Percentiles rank a stretch among this genome's conserved stretches.
phyloP scores from a whole-genome alignment of 139 green algal genomes.

The Coelastrella sp. region DNA sequence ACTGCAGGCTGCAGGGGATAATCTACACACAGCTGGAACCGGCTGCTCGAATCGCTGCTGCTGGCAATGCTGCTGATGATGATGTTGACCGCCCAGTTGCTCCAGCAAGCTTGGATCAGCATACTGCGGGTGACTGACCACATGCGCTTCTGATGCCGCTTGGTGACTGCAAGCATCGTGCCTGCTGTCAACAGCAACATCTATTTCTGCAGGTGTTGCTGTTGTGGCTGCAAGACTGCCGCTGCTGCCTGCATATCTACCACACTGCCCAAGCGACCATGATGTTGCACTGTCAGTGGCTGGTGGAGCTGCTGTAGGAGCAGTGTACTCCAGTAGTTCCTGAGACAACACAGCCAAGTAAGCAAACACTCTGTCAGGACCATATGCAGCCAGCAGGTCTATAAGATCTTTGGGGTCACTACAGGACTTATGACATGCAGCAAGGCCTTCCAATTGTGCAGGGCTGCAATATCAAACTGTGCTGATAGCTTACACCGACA shows the following conservation, averaged over 20 bases:
- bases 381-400: not conserved
- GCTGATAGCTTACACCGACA: too few species aligned
- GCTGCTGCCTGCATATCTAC: conserved; percentile 6
- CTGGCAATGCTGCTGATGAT: too few species aligned
- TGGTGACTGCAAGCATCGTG: not conserved
- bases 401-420: not conserved
- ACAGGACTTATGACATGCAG: too few species aligned
- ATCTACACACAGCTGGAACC: not conserved
- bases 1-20: not conserved
- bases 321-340: conserved; percentile 40
- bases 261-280: not conserved
- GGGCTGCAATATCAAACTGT: too few species aligned
- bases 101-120: too few species aligned
- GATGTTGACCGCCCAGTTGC: not conserved
- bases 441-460: too few species aligned
- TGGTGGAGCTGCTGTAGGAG: conserved; percentile 22
- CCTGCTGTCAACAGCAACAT: not conserved
- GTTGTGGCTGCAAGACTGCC: not conserved
- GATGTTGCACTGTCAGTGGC: not conserved
- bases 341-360: not conserved
- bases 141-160: not conserved
- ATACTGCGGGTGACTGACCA: too few species aligned
- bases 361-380: not conserved
- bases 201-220: not conserved
- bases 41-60: not conserved